phyloP scores from a whole-genome alignment of 208 protist genomes.

The Trypanosoma vivax region DNA sequence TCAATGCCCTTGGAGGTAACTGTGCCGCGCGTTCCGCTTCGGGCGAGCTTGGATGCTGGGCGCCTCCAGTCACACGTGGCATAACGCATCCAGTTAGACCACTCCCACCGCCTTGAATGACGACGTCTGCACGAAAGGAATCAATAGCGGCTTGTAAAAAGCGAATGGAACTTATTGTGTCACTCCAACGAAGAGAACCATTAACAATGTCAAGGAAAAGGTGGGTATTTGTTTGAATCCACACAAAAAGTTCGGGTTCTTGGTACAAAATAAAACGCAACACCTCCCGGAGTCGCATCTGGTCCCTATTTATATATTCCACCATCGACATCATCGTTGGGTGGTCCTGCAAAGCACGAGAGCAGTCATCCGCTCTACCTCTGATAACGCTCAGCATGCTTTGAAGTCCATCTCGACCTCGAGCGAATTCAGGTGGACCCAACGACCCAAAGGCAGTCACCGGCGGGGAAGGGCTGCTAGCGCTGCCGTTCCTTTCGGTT shows the following conservation, averaged over 20 bases:
- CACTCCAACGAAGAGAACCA: conserved; percentile 5
- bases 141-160: conserved; percentile 12
- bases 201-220: conserved; percentile 35
- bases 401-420: conserved; percentile 6
- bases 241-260: conserved; percentile 42
- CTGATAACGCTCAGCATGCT: conserved; percentile 3
- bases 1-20: too few species aligned
- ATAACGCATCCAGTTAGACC: too few species aligned
- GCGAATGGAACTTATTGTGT: conserved; percentile 13
- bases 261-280: conserved; percentile 36
- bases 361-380: conserved; percentile 10
- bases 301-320: conserved; percentile 32
- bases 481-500: too few species aligned
- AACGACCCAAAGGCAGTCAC: conserved; percentile 11
- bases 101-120: too few species aligned
- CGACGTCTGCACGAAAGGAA: neutral
- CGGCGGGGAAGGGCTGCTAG: too few species aligned
- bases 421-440: conserved; percentile 11
- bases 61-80: too few species aligned
- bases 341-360: conserved; percentile 30
- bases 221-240: conserved; percentile 36
- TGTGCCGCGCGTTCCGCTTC: too few species aligned
- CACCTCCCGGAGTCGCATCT: conserved; percentile 28
- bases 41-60: too few species aligned
- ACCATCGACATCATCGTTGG: conserved; percentile 54